phyloP scores from a whole-genome alignment of 108 stramenopile genomes.

The Cyclotella sp. region DNA sequence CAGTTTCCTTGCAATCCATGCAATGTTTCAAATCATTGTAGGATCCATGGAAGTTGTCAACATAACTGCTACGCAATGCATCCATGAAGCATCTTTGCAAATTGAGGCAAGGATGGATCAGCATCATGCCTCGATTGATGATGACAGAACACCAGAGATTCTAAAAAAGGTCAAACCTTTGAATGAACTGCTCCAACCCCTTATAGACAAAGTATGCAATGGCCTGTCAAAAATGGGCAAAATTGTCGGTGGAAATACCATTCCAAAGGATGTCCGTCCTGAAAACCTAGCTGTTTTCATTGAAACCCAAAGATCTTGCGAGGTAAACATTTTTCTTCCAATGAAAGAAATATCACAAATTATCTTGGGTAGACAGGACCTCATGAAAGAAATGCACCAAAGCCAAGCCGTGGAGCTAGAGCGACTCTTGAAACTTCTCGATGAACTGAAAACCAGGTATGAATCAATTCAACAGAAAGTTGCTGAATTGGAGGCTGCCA shows the following conservation, averaged over 20 bases:
- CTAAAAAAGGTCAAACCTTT: conserved; percentile 60
- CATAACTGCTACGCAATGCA: conserved; percentile 67
- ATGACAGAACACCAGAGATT: conserved; percentile 47
- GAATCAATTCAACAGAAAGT: conserved; percentile 47
- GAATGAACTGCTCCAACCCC: conserved; percentile 55
- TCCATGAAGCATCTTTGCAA: conserved; percentile 54
- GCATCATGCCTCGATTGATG: conserved; percentile 2
- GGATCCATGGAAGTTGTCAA: conserved; percentile 60
- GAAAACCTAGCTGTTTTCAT: conserved; percentile 69
- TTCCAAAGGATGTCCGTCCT: conserved; percentile 49
- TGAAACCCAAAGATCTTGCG: conserved; percentile 64
- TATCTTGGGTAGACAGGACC: conserved; percentile 46
- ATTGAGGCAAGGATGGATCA: conserved; percentile 46
- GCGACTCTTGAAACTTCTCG: conserved; percentile 46
- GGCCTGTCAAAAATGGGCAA: conserved; percentile 71
- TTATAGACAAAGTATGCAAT: conserved; percentile 53
- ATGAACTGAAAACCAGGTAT: conserved; percentile 49
- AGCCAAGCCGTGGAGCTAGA: conserved; percentile 57
- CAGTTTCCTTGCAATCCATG: background rate
- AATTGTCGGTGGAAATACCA: conserved; percentile 75
- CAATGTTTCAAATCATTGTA: conserved; percentile 1
- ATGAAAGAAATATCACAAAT: conserved; percentile 67
- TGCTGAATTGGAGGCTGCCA: conserved; percentile 49
- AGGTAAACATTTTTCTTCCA: conserved; percentile 73
- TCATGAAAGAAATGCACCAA: conserved; percentile 54